Evolutionary conservation across 805 yeast species (phyloP).

Genomic region (Zygoascus ofunaensis): DNA sequence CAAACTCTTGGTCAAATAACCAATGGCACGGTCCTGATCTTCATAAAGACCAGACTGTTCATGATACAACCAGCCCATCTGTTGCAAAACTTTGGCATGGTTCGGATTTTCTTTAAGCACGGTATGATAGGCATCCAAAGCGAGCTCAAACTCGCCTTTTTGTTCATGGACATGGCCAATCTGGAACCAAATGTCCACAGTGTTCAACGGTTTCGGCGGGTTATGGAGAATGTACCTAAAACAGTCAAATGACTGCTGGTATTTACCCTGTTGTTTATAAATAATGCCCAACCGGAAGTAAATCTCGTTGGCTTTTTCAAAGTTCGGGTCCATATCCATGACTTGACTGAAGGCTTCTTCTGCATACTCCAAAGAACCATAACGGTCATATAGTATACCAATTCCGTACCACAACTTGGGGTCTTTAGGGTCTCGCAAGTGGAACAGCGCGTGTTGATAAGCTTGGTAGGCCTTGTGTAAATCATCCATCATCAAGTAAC

Average conservation of each 20-base stretch:
- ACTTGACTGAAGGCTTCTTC: conserved; percentile 98
- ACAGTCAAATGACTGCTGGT: conserved; percentile 83
- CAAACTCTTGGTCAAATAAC: conserved; percentile 73
- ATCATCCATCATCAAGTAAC: conserved; percentile 94
- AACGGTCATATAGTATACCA: conserved; percentile 91
- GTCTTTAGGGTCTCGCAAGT: conserved; percentile 84
- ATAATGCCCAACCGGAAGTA: conserved; percentile 94
- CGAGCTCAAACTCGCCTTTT: conserved; percentile 82
- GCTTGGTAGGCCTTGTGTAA: conserved; percentile 92
- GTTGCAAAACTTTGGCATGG: conserved; percentile 94
- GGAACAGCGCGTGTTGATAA: conserved; percentile 90
- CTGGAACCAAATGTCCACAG: conserved; percentile 97
- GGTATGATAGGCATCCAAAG: conserved; percentile 90
- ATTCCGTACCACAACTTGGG: conserved; percentile 99
- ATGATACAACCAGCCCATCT: conserved; percentile 89
- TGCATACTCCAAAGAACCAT: conserved; percentile 93
- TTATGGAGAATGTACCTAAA: conserved; percentile 81
- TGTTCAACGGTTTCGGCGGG: conserved; percentile 94
- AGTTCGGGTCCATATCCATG: conserved; percentile 87
- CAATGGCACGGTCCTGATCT: conserved; percentile 75
- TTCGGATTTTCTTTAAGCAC: conserved; percentile 83
- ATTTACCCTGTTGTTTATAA: conserved; percentile 87
- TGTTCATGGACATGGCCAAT: conserved; percentile 93
- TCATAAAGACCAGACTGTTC: conserved; percentile 55
- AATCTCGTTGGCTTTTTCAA: conserved; percentile 93